Evolutionary conservation across 192 early-diverging fungal genomes (phyloP), one percentile per base, ranked within the genome.

Genomic region (Lobulomyces angularis): DNA sequence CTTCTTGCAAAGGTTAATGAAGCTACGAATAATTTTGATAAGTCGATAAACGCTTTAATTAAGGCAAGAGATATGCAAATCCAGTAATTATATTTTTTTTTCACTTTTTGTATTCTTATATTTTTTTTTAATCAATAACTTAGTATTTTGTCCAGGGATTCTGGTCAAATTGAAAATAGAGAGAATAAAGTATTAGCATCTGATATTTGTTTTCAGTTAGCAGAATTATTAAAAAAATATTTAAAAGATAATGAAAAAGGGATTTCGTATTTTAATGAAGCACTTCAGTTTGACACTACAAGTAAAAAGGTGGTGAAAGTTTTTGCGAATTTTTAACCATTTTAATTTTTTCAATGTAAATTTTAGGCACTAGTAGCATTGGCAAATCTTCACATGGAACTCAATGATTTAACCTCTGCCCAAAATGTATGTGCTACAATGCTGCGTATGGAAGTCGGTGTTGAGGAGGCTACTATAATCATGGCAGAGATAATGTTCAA

Each of bases 401-500:
- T 51, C 41, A 45, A 47, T 40, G 62, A 67, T 37, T 30, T 55
- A 4, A 27, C 34, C n/a, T 26, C 61, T 9, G 71, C 71, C n/a
- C 71, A 74, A 41, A 59, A 25, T 12, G 59, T 67, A 24, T 64
- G 63, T 43, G 33, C 61, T 12, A 20, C 31, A 11, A 20, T 74
- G 23, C 55, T 74, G 3, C 30, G 45, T 18, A 12, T 45, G 14
- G 61, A 70, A 28, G 35, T 47, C 8, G 48, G 33, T 18, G 43
- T 41, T 33, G 56, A 62, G n/a, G 63, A 57, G 18, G 67, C 71
- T 3, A 59, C 59, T 3, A 36, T 74, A 29, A 38, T 67, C 20
- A 61, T 74, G 47, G 64, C 65, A 19, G 61, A 74, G 27, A 50
- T 74, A 26, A 51, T 68, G 39, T 49, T 49, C 39, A 46, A 48